These are phyloP conservation scores for Rhododendron williamsianum DNA, from an alignment of 148 eudicot genomes.

Conservation along the genomic window DNA sequence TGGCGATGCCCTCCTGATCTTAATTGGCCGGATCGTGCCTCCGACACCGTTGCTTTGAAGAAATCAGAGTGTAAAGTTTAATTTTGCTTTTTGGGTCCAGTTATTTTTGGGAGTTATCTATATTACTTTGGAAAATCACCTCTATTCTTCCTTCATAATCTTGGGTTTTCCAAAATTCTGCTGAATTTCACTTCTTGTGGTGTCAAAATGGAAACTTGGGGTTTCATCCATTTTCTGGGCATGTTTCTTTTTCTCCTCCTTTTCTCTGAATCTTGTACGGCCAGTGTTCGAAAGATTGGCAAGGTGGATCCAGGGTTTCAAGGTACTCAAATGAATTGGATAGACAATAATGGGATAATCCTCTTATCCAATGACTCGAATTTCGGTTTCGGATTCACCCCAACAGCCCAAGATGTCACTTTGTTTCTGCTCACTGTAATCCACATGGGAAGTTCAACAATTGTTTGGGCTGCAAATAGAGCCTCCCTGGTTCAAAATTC, in stretches of 20 bases:
- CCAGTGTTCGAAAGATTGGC: slow-evolving; percentile 49
- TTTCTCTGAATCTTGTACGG: slow-evolving; percentile 23
- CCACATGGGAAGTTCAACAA: slow-evolving; percentile 41
- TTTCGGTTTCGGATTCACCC: slow-evolving; percentile 70
- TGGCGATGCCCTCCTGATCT: too few relatives aligned
- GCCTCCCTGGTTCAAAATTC: slow-evolving; percentile 44
- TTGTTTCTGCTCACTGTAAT: slow-evolving; percentile 53
- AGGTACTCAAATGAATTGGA: slow-evolving; percentile 63
- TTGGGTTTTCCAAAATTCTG: background rate
- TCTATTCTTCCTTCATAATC: too few relatives aligned
- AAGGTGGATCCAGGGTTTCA: slow-evolving; percentile 34
- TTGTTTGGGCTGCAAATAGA: slow-evolving; percentile 83
- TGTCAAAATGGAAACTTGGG: slow-evolving; percentile 43
- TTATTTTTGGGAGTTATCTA: background rate
- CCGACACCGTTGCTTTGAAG: too few relatives aligned
- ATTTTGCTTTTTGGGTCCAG: background rate
- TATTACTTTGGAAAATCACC: too few relatives aligned
- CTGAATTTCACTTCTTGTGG: slow-evolving; percentile 9
- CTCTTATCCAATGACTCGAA: slow-evolving; percentile 57
- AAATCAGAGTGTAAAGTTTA: background rate
- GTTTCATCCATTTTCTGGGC: slow-evolving; percentile 22
- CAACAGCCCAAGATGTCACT: slow-evolving; percentile 51
- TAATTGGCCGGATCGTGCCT: too few relatives aligned
- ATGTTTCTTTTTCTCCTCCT: slow-evolving; percentile 30
- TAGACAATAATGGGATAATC: slow-evolving; percentile 72